phyloP scores from a whole-genome alignment of 140 eudicot genomes.

The Stevia rebaudiana region DNA sequence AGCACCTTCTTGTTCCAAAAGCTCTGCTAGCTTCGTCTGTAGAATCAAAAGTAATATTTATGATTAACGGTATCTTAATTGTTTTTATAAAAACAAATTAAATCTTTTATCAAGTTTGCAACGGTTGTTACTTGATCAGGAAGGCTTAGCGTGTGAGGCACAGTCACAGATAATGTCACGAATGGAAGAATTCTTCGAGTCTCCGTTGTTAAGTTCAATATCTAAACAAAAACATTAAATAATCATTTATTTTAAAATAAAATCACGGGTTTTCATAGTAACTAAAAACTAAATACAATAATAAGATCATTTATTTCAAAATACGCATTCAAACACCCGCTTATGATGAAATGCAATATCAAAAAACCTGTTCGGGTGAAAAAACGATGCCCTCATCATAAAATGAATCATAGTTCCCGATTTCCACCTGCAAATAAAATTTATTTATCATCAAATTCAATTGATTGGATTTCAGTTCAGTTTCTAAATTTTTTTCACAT shows the following conservation, averaged over 20 bases:
- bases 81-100: neutral
- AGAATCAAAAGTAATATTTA: neutral
- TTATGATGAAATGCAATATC: neutral
- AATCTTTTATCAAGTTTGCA: neutral
- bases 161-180: slow-evolving; percentile 73
- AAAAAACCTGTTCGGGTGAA: slow-evolving; percentile 80
- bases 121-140: slow-evolving; percentile 67
- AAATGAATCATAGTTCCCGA: slow-evolving; percentile 91
- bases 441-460: neutral
- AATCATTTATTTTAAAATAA: neutral
- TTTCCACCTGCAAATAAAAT: slow-evolving; percentile 63
- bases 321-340: neutral
- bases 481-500: no score
- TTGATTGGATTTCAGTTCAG: neutral
- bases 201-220: slow-evolving; percentile 54
- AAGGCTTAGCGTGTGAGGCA: slow-evolving; percentile 90
- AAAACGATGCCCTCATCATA: slow-evolving; percentile 68
- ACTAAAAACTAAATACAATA: neutral
- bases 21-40: slow-evolving; percentile 82
- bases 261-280: neutral
- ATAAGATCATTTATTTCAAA: neutral
- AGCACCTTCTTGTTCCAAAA: slow-evolving; percentile 78
- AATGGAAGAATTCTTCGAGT: slow-evolving; percentile 72
- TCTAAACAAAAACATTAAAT: slow-evolving; percentile 30
- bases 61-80: neutral